Percentiles rank a stretch among this genome's conserved stretches.
These are phyloP conservation scores for Sanghuangporus sanghuang DNA, from an alignment of 1,284 basidiomycete genomes.

Conservation along the genomic window DNA sequence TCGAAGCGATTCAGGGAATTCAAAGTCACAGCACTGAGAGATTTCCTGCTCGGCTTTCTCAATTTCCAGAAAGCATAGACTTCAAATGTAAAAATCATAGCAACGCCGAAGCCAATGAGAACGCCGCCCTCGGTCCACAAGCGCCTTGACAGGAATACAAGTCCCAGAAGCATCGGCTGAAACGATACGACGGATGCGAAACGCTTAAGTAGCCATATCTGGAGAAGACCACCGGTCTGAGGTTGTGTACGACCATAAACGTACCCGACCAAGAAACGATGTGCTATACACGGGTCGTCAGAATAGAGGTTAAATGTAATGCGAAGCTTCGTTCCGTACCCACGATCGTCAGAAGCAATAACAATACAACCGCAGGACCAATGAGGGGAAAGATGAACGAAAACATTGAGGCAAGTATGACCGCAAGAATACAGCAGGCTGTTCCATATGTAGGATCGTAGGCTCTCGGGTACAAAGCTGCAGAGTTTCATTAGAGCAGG, in stretches of 20 bases:
- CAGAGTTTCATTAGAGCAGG: neutral
- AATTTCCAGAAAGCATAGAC: constrained; percentile 46
- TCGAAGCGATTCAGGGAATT: constrained; percentile 54
- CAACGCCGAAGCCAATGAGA: constrained; percentile 48
- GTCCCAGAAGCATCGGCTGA: constrained; percentile 69
- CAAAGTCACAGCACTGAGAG: constrained; percentile 50
- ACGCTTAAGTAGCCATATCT: constrained; percentile 69
- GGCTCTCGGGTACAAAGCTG: constrained; percentile 67
- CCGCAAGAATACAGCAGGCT: constrained; percentile 59
- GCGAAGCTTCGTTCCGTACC: constrained; percentile 40
- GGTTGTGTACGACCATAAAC: constrained; percentile 67
- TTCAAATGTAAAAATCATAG: constrained; percentile 55
- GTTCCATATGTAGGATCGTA: constrained; percentile 66
- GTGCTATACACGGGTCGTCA: constrained; percentile 37
- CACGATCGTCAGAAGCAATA: constrained; percentile 64
- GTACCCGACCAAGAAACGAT: constrained; percentile 70
- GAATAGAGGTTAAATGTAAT: neutral
- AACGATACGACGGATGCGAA: constrained; percentile 60
- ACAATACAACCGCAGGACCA: constrained; percentile 59
- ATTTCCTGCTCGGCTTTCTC: constrained; percentile 39
- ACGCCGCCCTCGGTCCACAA: constrained; percentile 71
- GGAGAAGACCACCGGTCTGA: constrained; percentile 65
- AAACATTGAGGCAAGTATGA: constrained; percentile 69
- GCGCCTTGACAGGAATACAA: constrained; percentile 59
- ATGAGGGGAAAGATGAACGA: constrained; percentile 73